Base-by-base conservation (phyloP, 2,329 filamentous ascomycete genomes). In the Seiridium cupressi region DNA sequence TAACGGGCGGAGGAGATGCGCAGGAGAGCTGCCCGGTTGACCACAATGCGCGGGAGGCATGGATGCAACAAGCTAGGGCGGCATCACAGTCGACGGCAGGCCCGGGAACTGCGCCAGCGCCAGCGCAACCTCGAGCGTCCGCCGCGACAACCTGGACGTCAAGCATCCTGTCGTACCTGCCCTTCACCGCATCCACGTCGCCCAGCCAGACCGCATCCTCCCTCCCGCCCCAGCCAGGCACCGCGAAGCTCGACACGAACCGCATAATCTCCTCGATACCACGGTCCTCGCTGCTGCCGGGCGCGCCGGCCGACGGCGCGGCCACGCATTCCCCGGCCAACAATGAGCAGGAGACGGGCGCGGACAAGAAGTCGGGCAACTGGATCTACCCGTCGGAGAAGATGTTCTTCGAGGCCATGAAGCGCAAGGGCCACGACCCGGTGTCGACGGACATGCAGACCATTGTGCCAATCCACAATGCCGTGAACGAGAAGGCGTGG, bases 321-420 rank as follows among this genome's bases (percentile, higher is more conserved):
- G 76, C 51, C 71, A 76, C 44, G 76, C 76, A 56, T 73, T 34
- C 55, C 8, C 69, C 60, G 51, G 88, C 90, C 11, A 97, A 96
- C 75, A 83, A 85, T 62, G 92, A 97, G 76, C 77, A 84, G 63
- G 93, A 97, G 72, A 90, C 89, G 0, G 89, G 90, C 63, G 82
- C 87, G 31, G 88, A 92, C 68, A 79, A 82, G 55, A 73, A 78
- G 44, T 85, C 86, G 0, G 94, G 94, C 0, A 97, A 97, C 74
- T 99, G 95, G 95, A 89, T 99, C 62, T 99, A 99, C 76, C 95
- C 95, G 0, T 95, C 91, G 0, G 94, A 98, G 74, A 90, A 91
- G 71, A 96, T 97, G 88, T 99, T 99, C 81, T 98, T 98, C 78
- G 91, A 96, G 53, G 95, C 95, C 49, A 94, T 99, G 87, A 87